phyloP scores from a whole-genome alignment of 23 red algal species.

The Chondrus crispus region DNA sequence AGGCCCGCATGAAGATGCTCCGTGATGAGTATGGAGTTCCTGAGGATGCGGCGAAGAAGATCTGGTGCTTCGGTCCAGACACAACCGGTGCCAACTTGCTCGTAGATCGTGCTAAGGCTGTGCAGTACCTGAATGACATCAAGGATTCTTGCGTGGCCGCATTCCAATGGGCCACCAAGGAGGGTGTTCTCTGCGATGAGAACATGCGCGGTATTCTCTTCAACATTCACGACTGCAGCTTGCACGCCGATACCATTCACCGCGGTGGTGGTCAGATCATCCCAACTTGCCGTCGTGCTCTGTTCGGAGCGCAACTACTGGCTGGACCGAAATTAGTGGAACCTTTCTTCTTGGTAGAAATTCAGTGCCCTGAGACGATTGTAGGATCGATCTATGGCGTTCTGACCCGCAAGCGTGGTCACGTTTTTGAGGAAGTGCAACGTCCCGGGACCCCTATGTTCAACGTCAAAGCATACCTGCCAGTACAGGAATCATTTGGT shows the following conservation, averaged over 20 bases:
- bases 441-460: conserved; percentile 96
- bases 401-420: conserved; percentile 91
- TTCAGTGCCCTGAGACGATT: conserved; percentile 87
- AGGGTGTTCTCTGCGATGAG: conserved; percentile 98
- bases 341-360: conserved; percentile 94
- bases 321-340: conserved; percentile 87
- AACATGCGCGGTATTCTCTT: conserved; percentile 92
- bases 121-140: conserved; percentile 99
- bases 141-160: conserved; percentile 97
- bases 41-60: conserved; percentile 92
- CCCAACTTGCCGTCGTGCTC: conserved; percentile 84
- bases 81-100: conserved; percentile 88
- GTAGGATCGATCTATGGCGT: conserved; percentile 98
- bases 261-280: conserved; percentile 99
- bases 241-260: conserved; percentile 99
- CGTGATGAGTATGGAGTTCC: conserved; percentile 87
- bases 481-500: conserved; percentile 96
- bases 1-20: conserved; percentile 82
- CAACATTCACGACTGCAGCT: conserved; percentile 87
- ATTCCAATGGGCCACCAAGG: conserved; percentile 97
- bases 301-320: conserved; percentile 90
- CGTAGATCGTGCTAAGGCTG: conserved; percentile 95
- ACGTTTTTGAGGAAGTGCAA: conserved; percentile 96
- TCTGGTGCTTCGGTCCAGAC: conserved; percentile 98
- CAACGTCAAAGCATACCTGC: conserved; percentile 98